Evolutionary conservation across 768 basidiomycete species (phyloP).

Genomic region (Lactarius tabidus): DNA sequence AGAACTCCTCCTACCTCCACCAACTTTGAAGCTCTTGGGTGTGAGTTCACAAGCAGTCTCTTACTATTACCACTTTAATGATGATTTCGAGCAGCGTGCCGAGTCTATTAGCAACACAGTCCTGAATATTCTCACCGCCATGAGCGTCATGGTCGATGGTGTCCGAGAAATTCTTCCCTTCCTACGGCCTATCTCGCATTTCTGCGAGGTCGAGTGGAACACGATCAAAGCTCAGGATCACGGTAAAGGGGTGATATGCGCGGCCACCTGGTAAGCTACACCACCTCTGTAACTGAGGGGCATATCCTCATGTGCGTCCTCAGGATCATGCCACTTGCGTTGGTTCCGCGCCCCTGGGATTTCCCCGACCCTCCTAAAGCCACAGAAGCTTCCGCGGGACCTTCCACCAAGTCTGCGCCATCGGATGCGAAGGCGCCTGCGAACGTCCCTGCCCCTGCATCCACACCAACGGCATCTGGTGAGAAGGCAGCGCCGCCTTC

Average conservation of each 20-base stretch:
- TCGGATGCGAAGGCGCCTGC: background rate
- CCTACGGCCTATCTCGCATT: slow-evolving; percentile 77
- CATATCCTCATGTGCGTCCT: background rate
- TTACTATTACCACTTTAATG: background rate
- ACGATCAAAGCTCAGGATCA: slow-evolving; percentile 57
- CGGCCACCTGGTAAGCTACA: slow-evolving; percentile 71
- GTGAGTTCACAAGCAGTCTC: slow-evolving; percentile 35
- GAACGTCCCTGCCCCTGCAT: background rate
- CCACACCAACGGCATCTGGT: background rate
- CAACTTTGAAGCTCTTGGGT: slow-evolving; percentile 57
- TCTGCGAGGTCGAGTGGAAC: slow-evolving; percentile 70
- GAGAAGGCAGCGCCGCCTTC: background rate
- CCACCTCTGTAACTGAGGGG: background rate
- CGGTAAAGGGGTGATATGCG: slow-evolving; percentile 80
- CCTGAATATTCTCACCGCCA: slow-evolving; percentile 71
- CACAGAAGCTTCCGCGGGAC: slow-evolving; percentile 8
- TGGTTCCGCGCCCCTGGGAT: slow-evolving; percentile 81
- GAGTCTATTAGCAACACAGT: slow-evolving; percentile 58
- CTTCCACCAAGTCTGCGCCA: slow-evolving; percentile 1
- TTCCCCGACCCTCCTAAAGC: slow-evolving; percentile 41
- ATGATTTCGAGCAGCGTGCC: slow-evolving; percentile 40
- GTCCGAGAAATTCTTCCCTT: slow-evolving; percentile 82
- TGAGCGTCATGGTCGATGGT: slow-evolving; percentile 66
- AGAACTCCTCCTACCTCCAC: slow-evolving; percentile 70
- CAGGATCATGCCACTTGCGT: slow-evolving; percentile 76